Conservation (phyloP, 1,139 yeast genomes). For the Arxiozyma telluris region DNA sequence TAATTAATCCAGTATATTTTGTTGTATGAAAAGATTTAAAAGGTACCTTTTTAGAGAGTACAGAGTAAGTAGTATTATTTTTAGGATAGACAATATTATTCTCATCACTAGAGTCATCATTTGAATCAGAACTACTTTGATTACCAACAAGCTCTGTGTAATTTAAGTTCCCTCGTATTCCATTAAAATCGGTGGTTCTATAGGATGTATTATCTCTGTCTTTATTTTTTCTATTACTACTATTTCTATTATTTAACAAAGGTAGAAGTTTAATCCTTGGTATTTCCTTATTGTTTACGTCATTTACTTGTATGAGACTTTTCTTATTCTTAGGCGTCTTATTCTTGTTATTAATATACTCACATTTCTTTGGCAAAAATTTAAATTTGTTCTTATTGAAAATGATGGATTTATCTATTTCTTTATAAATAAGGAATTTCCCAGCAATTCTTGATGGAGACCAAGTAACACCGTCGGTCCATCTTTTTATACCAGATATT, state of each 20-base stretch:
- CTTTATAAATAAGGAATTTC: constrained; percentile 73
- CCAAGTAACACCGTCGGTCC: constrained; percentile 96
- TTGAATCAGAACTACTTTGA: not conserved
- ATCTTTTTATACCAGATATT: constrained; percentile 72
- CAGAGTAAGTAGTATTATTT: not conserved
- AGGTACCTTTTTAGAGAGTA: not conserved
- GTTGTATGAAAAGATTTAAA: constrained; percentile 37
- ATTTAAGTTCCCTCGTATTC: not conserved
- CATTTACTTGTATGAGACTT: not conserved
- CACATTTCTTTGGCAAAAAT: not conserved
- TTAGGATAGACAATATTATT: not conserved
- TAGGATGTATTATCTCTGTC: not conserved
- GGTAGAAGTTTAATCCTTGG: constrained; percentile 11
- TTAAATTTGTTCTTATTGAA: constrained; percentile 1
- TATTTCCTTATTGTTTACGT: not conserved
- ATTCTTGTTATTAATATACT: not conserved
- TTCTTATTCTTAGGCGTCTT: constrained; percentile 2
- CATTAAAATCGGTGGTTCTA: not conserved
- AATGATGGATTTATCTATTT: constrained; percentile 39
- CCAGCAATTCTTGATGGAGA: constrained; percentile 83
- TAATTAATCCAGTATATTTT: constrained; percentile 68
- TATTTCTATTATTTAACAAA: constrained; percentile 1
- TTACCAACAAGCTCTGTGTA: not conserved
- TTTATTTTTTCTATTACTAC: not conserved
- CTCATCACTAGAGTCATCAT: constrained; percentile 14